Evolutionary conservation across 2,329 filamentous ascomycete genomes (phyloP), one percentile per base, ranked within the genome.

Genomic region (Calonectria leucothoes): DNA sequence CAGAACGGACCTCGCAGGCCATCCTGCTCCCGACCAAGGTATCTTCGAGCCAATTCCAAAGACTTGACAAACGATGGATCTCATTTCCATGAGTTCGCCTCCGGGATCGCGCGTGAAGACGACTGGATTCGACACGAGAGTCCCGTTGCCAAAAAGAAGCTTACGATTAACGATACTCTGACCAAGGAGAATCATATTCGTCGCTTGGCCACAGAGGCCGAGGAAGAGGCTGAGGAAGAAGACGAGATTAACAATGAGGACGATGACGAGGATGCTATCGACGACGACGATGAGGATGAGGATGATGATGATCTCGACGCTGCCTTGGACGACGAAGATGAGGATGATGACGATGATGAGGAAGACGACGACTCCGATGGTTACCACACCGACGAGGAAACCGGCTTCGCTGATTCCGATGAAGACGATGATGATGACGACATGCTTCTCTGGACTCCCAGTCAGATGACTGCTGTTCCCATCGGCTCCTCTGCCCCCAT

Each of bases 51-150:
- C 20, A 84, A 88, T 71, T 86, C 86, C 6, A 85, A 82, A 42
- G 90, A 91, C 64, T 80, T 91, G 52, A 85, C 86, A 45, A 87
- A 86, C 49, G 90, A 93, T 75, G 88, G 88, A 31, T 92, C 86
- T 82, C 91, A 87, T 63, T 98, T 98, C 82, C 95, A 98, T 82
- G 96, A 98, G 81, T 98, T 98, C 83, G 96, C 95, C 52, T 95
- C 94, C 82, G 95, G 94, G 64, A 89, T 92, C 71, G 89, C 93
- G 49, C 92, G 95, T 72, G 94, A 97, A 74, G 96, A 98, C 71
- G 96, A 98, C 79, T 99, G 97, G 97, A 94, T 97, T 35, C 88
- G 88, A 20, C 92, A 93, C 70, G 93, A 94, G 79, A 88, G 91
- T 39, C 88, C 90, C 10, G 90, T 91, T 37, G 88, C 92, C 76